Conservation (phyloP, 208 protist species). For the Leishmania amazonensis region DNA sequence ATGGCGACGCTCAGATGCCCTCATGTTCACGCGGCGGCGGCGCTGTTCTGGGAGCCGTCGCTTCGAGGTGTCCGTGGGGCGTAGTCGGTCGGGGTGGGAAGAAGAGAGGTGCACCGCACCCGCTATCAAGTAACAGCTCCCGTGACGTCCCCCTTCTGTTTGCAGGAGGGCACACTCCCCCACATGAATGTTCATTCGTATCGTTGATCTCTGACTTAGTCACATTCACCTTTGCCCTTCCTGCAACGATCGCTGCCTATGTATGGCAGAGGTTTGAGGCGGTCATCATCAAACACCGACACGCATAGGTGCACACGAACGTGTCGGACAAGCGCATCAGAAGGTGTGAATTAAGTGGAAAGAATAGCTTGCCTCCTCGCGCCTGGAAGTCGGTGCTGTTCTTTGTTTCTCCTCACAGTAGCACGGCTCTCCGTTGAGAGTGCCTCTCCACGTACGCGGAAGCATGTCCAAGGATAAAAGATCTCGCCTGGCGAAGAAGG, state of each 20-base stretch:
- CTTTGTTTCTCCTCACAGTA: background rate
- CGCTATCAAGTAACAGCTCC: background rate
- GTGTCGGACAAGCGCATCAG: background rate
- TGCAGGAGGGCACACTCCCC: background rate
- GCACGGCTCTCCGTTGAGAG: background rate
- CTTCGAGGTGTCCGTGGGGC: too few species aligned
- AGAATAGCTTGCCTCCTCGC: background rate
- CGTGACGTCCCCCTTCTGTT: background rate
- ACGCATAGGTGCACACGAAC: background rate
- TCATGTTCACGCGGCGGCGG: background rate
- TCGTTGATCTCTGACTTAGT: background rate
- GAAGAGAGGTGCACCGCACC: background rate
- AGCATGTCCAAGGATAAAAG: slow-evolving; percentile 2
- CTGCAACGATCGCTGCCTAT: background rate
- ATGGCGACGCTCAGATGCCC: background rate
- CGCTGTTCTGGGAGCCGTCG: background rate
- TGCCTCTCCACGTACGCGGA: background rate
- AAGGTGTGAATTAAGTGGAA: too few species aligned
- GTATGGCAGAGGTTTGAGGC: background rate
- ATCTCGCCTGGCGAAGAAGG: background rate
- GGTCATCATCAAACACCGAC: background rate
- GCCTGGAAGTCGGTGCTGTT: background rate
- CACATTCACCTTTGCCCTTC: background rate
- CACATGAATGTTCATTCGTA: background rate
- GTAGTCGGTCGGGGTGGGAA: background rate